Percentiles rank a stretch among this genome's conserved stretches.
phyloP scores from a whole-genome alignment of 116 monocot genomes.

The Papilionanthe hybrid region DNA sequence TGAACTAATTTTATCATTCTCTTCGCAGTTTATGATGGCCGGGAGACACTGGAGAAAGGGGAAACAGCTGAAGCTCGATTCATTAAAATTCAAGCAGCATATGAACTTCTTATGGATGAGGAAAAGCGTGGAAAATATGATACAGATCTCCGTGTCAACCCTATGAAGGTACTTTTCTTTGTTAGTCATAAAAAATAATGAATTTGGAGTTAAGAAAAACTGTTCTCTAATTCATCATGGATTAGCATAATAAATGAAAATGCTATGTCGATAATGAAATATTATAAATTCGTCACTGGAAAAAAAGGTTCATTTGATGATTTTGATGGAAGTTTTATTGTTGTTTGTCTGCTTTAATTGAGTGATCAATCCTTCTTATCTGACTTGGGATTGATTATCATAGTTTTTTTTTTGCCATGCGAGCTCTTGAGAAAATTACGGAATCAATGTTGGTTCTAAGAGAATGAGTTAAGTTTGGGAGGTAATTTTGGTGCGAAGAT shows the following conservation, averaged over 20 bases:
- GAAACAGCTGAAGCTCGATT: conserved; percentile 96
- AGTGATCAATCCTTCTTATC: neutral
- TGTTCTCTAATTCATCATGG: neutral
- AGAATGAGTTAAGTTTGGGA: too few relatives aligned
- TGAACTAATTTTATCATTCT: conserved; percentile 13
- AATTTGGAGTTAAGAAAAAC: neutral
- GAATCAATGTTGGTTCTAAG: too few relatives aligned
- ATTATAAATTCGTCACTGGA: neutral
- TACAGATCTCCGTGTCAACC: conserved; percentile 74
- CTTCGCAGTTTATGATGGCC: conserved; percentile 82
- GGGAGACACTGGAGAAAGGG: conserved; percentile 89
- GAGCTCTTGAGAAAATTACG: too few relatives aligned
- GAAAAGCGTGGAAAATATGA: conserved; percentile 69
- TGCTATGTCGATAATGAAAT: neutral
- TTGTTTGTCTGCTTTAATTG: neutral
- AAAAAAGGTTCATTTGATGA: neutral
- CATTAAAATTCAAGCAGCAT: conserved; percentile 98
- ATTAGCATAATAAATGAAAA: neutral
- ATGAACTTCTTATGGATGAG: conserved; percentile 84
- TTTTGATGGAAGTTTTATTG: neutral
- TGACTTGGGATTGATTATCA: neutral
- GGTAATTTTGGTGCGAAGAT: too few relatives aligned
- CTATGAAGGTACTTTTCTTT: conserved; percentile 56
- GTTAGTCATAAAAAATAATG: neutral
- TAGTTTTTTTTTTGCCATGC: too few relatives aligned